Evolutionary conservation across 371 early-diverging fungal genomes (phyloP), one percentile per base, ranked within the genome.

Genomic region (Mortierella sp.): DNA sequence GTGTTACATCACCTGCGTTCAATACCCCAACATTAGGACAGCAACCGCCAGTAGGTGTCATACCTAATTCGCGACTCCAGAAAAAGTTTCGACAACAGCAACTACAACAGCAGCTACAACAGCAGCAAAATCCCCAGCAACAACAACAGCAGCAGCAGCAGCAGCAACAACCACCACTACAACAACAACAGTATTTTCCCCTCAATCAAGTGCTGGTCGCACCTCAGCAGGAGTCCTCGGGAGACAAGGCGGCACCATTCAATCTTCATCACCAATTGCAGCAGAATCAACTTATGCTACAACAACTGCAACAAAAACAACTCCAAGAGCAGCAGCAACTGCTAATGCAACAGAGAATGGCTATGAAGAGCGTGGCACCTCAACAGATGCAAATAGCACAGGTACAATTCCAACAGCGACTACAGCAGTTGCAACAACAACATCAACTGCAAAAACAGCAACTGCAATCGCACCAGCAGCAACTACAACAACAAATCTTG

Each of bases 71-170:
- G 11, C 53, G 65, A 16, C 32, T 68, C 2, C 77, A 71, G 10
- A 67, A 76, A 4, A 71, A 71, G 10, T 53, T 69, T 21, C 67
- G 63, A 11, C 77, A 76, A 15, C 66, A 61, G 5, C 76, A 75
- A 36, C 50, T 61, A 36, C 70, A 70, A 16, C 76, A 53, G 55
- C 65, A 53, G 19, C 65, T 52, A 8, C 53, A 33, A 21, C 64
- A 32, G 4, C 45, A 24, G 24, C 64, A 61, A 21, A 32, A 38
- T n/a, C 58, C 43, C 19, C 70, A 70, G 21, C 76, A 53, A 6
- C 65, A 53, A 16, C 67, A 58, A 7, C 77, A 76, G 9, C 66
- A 61, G 1, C 76, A 75, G 24, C 58, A 52, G 22, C 70, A 70
- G 22, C 76, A 53, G 21, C 65, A 38, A 28, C 65, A 53, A 33